These are phyloP conservation scores for Xylaria flabelliformis DNA, from an alignment of 495 filamentous ascomycete genomes.

Conservation along the genomic window DNA sequence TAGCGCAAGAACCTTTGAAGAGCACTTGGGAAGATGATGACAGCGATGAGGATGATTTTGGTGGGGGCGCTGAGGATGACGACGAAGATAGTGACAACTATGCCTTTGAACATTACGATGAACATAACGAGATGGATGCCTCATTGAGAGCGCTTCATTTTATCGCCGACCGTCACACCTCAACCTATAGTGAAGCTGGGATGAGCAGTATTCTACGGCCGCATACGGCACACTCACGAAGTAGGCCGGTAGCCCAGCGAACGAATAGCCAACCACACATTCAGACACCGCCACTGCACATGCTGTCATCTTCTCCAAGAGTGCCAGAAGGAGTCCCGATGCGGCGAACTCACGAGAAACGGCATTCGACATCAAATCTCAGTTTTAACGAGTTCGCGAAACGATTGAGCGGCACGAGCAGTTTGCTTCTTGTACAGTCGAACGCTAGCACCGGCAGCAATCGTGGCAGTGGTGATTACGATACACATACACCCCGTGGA, in stretches of 20 bases:
- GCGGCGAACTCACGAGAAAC: conserved; percentile 46
- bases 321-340: conserved; percentile 28
- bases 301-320: conserved; percentile 29
- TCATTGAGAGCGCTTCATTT: conserved; percentile 57
- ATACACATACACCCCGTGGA: conserved; percentile 40
- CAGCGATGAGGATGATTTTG: conserved; percentile 42
- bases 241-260: conserved; percentile 48
- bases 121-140: conserved; percentile 45
- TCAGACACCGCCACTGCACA: conserved; percentile 33
- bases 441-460: conserved; percentile 55
- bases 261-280: conserved; percentile 54
- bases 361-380: conserved; percentile 54
- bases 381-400: conserved; percentile 63
- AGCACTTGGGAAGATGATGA: conserved; percentile 55
- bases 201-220: conserved; percentile 41
- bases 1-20: conserved; percentile 41
- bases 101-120: conserved; percentile 41
- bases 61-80: conserved; percentile 44
- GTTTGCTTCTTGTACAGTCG: conserved; percentile 59
- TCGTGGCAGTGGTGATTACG: conserved; percentile 52
- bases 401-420: conserved; percentile 59
- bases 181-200: conserved; percentile 25
- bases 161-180: conserved; percentile 51
- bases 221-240: conserved; percentile 53
- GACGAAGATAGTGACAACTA: conserved; percentile 53